Evolutionary conservation across 108 stramenopile species (phyloP), one percentile per base, ranked within the genome.

Genomic region (Nannochloropsis gaditana): DNA sequence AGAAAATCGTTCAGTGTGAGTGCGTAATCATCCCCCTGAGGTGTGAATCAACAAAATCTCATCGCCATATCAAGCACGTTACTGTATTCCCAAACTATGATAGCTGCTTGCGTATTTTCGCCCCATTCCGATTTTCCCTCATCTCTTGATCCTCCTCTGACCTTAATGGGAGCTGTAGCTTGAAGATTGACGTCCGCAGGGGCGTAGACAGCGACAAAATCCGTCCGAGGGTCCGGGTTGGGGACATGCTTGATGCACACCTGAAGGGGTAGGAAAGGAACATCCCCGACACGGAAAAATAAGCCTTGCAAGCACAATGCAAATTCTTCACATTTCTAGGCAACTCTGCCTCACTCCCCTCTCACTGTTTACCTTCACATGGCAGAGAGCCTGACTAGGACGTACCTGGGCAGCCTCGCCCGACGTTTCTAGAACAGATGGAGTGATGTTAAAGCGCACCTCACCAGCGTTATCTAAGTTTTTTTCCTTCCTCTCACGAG

Each of bases 181-280:
- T 73, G 59, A 3, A 73, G 59, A 8, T 73, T n/a, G 2, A 6
- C 59, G 6, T 73, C 59, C 15, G 59, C 59, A 2, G 59, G 59
- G 59, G 59, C 59, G 6, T 73, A 73, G 59, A n/a, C 59, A 15
- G 59, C 59, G 59, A 73, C n/a, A n/a, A 73, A 73, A n/a, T 73
- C 59, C 15, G 59, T 73, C 59, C 3, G 2, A n/a, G 59, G 19
- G 59, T 73, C 6, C 19, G 59, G 5, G 59, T n/a, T n/a, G 4
- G 59, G 59, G 59, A 73, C 59, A n/a, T 73, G 59, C 15, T 1
- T n/a, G n/a, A 73, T n/a, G 59, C 59, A 73, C 3, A 73, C 59
- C 59, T 73, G 59, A 73, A 73, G 59, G 59, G 4, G 59, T 73
- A 73, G n/a, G 5, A 73, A 73, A 4, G 59, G n/a, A 15, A 6